Evolutionary conservation across 2,329 filamentous ascomycete genomes (phyloP).

Genomic region (Aaosphaeria pasadenensis): DNA sequence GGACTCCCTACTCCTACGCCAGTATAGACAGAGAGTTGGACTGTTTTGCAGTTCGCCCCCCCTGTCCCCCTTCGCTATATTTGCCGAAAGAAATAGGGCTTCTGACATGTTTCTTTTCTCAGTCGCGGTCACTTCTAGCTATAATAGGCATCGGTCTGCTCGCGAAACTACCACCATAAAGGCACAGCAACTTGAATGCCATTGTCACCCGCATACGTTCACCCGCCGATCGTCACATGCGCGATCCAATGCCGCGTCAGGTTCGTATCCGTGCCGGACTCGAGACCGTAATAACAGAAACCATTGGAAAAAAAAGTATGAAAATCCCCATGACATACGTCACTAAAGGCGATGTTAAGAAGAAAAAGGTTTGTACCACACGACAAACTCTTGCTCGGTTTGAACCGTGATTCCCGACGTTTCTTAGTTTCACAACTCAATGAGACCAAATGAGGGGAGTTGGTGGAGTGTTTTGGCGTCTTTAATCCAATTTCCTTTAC

Average conservation of each 20-base stretch:
- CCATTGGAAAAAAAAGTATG: slow-evolving; percentile 5
- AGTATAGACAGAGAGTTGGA: slow-evolving; percentile 15
- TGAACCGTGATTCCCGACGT: too few relatives aligned
- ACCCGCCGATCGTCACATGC: not conserved
- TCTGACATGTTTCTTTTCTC: slow-evolving; percentile 22
- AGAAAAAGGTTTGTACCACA: too few relatives aligned
- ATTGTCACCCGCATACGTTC: not conserved
- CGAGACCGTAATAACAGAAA: slow-evolving; percentile 12
- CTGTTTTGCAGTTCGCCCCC: slow-evolving; percentile 22
- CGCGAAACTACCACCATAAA: not conserved
- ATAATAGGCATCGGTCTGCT: not conserved
- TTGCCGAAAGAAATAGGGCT: slow-evolving; percentile 11
- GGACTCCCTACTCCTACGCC: slow-evolving; percentile 25
- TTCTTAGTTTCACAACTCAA: too few relatives aligned
- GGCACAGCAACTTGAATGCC: not conserved
- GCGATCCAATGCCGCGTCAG: slow-evolving; percentile 3
- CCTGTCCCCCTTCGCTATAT: slow-evolving; percentile 6
- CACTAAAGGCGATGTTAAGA: not conserved
- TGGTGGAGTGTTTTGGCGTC: too few relatives aligned
- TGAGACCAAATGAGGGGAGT: too few relatives aligned
- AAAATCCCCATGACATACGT: slow-evolving; percentile 1
- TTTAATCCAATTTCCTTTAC: too few relatives aligned
- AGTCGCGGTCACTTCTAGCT: slow-evolving; percentile 16
- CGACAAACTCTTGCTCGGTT: too few relatives aligned
- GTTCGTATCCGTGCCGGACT: slow-evolving; percentile 12